Evolutionary conservation across 345 rosid genomes (phyloP).

Genomic region (Salix caprea): DNA sequence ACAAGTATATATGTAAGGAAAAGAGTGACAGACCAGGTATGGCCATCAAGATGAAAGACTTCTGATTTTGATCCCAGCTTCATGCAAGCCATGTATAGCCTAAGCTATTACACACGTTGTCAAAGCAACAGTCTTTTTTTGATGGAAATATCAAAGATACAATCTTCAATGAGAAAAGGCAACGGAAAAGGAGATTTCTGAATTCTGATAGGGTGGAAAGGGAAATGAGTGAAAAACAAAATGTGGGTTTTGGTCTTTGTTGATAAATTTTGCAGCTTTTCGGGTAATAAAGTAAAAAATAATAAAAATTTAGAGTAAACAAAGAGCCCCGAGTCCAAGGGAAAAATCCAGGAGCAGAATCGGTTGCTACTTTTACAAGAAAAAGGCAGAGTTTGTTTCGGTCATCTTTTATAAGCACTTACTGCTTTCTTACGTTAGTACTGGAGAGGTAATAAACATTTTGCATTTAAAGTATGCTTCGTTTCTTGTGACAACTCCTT

Average conservation of each 20-base stretch:
- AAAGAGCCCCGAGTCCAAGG: constrained; percentile 55
- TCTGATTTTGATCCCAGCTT: constrained; percentile 92
- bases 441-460: neutral
- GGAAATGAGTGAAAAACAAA: neutral
- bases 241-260: neutral
- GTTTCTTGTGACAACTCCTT: neutral
- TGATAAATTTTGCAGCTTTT: constrained; percentile 12
- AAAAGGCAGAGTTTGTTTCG: constrained; percentile 15
- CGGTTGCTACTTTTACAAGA: constrained; percentile 38
- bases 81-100: constrained; percentile 61
- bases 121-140: neutral
- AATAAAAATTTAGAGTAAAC: neutral
- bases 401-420: neutral
- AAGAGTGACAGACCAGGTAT: constrained; percentile 48
- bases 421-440: neutral
- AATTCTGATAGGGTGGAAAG: neutral
- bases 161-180: neutral
- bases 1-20: neutral
- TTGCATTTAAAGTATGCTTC: neutral
- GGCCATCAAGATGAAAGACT: constrained; percentile 60
- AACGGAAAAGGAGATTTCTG: constrained; percentile 10
- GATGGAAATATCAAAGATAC: neutral
- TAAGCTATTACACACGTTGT: constrained; percentile 16
- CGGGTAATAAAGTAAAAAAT: neutral
- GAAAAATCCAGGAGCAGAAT: constrained; percentile 46